Base-by-base conservation (phyloP, 176 grass and related monocot species). In the Avena eriantha region DNA sequence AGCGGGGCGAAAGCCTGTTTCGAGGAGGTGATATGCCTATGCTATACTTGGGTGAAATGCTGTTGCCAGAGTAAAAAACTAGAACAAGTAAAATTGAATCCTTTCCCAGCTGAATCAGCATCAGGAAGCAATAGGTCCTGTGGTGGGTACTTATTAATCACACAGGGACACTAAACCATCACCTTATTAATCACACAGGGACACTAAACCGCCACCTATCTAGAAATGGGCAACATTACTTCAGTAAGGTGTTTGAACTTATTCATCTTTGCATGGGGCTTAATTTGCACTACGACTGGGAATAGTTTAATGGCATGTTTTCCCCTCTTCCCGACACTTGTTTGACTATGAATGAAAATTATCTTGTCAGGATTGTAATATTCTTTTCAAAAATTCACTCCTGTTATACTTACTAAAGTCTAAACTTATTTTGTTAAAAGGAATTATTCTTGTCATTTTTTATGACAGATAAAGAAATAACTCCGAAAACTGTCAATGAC, bases 401-500 rank as follows among this genome's bases (percentile, higher is more conserved):
- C 16, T 80, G 47, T 50, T 69, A 50, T 80, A 5, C 73, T 77
- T 75, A 66, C 4, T 78, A 39, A 31, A 69, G 39, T 77, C 80
- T 45, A 12, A 54, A 34, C 89, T 77, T 59, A 24, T 23, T 79
- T 76, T 57, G 9, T 78, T 82, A 24, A 83, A 82, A 60, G 10
- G 1, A 72, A 81, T 16, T 84, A 1, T 81, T 85, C 22, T 77
- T 91, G 16, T 63, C 46, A 35, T 85, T 84, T 88, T 33, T 67
- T 41, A 63, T 92, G 48, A 66, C 86, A 97, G 95, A 92, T 75
- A 94, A 87, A 73, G 92, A 92, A 83, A 84, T 93, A 73, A 64
- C 77, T 88, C 95, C 92, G 24, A 97, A 92, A 85, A 93, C 88
- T 58, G 90, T 94, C 84, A 94, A 87, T 73, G 95, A 97, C 75